Evolutionary conservation across 331 rosid species (phyloP), one percentile per base, ranked within the genome.

Genomic region (Acacia pycnantha): DNA sequence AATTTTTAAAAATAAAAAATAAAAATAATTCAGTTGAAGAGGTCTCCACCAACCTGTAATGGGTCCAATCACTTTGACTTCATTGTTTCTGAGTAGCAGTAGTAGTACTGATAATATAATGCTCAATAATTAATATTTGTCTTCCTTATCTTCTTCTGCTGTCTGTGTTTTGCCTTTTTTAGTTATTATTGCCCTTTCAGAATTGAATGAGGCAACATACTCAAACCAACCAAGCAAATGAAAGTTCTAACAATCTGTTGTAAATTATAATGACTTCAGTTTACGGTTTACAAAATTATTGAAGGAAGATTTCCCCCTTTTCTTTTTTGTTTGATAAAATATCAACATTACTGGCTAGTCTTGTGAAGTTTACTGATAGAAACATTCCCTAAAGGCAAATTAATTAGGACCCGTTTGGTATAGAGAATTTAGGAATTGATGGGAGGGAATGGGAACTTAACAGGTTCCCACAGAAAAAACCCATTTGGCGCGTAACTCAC

Each of bases 41-140:
- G 64, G 41, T 81, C n/a, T 61, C 62, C 82, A 73, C 59, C 53
- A 76, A 64, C 33, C 29, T 79, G 77, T 73, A 73, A 59, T 82
- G 81, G 83, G 87, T 83, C 87, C 89, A 77, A 48, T 83, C 47
- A 70, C 65, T 58, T 71, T 77, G 59, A 51, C 80, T 77, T 12
- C 66, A 54, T 75, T 56, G 37, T 76, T 77, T 77, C 29, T 35
- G 29, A 6, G 73, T 47, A 62, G 33, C 59, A 61, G 21, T 19
- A 2, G 21, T 19, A 0, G 4, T 8, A 8, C n/a, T 8, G 8
- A 54, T 54, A 26, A 26, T 24, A 27, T 15, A 82, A 50, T 73
- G 47, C 46, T 64, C 67, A 76, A 62, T 83, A 79, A 82, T 86
- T 24, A 44, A 54, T 74, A 54, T 59, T 75, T 74, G 64, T 27